These are phyloP conservation scores for Theobroma cacao DNA, from an alignment of 345 rosid species.

Conservation along the genomic window DNA sequence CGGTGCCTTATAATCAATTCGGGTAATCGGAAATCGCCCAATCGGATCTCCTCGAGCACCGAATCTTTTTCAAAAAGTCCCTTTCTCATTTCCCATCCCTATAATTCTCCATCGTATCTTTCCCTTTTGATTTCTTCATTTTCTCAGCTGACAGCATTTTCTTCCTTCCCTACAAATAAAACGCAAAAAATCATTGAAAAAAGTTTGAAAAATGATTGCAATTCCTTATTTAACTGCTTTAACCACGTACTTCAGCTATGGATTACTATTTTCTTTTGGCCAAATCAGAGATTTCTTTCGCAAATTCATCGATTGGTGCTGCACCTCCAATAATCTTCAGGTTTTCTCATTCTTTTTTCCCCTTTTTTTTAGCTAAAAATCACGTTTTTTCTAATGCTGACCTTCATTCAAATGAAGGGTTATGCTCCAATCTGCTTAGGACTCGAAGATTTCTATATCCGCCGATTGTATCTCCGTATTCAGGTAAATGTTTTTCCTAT, in stretches of 20 bases:
- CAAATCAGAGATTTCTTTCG: conserved; percentile 74
- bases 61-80: background rate
- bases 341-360: conserved; percentile 9
- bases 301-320: conserved; percentile 50
- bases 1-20: background rate
- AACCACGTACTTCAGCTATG: conserved; percentile 74
- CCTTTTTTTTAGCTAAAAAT: background rate
- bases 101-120: background rate
- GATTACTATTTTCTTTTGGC: conserved; percentile 67
- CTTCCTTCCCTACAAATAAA: too few species aligned
- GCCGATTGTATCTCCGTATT: conserved; percentile 79
- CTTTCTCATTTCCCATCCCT: background rate
- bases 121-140: background rate
- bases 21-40: background rate
- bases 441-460: conserved; percentile 80
- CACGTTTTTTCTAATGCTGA: background rate
- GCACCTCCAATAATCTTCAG: conserved; percentile 49
- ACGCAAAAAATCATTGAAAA: too few species aligned
- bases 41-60: background rate
- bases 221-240: too few species aligned
- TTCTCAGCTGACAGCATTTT: too few species aligned
- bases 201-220: too few species aligned
- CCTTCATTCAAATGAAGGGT: conserved; percentile 34
- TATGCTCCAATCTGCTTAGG: conserved; percentile 89
- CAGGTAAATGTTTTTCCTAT: conserved; percentile 49